A percentile compares a stretch with the other conserved stretches of the same genome.
Conservation (phyloP, 2,329 filamentous ascomycete genomes). For the Penicillium glabrum region DNA sequence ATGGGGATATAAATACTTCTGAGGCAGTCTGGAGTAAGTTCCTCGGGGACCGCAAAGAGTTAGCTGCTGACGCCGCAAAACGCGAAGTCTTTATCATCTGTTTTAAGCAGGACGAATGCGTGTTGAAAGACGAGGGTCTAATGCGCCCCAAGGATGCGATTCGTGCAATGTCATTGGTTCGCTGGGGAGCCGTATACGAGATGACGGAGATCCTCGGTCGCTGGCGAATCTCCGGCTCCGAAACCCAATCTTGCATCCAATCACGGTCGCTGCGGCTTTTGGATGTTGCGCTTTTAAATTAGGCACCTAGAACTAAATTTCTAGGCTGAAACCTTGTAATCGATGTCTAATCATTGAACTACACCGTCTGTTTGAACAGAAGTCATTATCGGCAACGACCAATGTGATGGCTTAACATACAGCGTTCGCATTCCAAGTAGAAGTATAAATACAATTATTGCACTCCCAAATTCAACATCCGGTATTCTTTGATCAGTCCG, state of each 20-base stretch:
- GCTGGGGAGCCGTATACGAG: not conserved
- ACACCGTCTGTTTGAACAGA: too few relatives aligned
- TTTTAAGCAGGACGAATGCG: not conserved
- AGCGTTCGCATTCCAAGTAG: not conserved
- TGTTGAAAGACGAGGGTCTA: not conserved
- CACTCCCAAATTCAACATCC: conserved; percentile 19
- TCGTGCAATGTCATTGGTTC: not conserved
- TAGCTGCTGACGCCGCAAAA: not conserved
- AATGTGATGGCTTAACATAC: not conserved
- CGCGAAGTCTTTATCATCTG: not conserved
- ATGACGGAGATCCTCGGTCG: not conserved
- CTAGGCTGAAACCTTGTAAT: too few relatives aligned
- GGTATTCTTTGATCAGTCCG: conserved; percentile 26
- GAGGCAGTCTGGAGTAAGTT: not conserved
- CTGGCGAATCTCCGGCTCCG: not conserved
- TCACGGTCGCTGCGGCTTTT: not conserved
- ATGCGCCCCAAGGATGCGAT: not conserved
- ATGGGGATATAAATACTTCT: not conserved
- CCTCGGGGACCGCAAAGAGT: not conserved
- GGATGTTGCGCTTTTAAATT: too few relatives aligned
- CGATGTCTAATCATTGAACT: too few relatives aligned
- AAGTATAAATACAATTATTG: not conserved
- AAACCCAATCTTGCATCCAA: not conserved
- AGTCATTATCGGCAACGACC: too few relatives aligned
- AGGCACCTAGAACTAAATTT: too few relatives aligned